A percentile compares a stretch with the other conserved stretches of the same genome.
These are phyloP conservation scores for Eucalyptus regnans DNA, from an alignment of 345 rosid species.

Conservation along the genomic window DNA sequence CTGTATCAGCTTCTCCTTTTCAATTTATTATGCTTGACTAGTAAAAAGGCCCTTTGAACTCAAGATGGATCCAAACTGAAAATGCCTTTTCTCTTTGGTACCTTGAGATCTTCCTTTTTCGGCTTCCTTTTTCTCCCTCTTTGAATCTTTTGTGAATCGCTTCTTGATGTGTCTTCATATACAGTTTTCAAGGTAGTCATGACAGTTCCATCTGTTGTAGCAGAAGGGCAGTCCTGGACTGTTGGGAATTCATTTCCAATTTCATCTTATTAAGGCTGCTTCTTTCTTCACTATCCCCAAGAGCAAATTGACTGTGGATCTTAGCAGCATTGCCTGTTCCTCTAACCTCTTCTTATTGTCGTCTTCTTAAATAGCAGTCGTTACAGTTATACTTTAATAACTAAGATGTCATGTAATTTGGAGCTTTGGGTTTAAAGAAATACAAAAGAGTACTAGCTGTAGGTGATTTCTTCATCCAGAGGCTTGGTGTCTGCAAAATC, in stretches of 20 bases:
- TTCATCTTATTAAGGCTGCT: neutral
- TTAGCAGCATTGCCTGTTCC: neutral
- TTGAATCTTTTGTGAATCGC: neutral
- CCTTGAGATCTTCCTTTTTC: neutral
- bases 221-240: neutral
- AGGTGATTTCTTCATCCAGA: neutral
- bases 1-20: neutral
- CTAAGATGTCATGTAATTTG: neutral
- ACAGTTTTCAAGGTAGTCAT: neutral
- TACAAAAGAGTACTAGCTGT: neutral
- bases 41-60: neutral
- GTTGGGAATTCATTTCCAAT: neutral
- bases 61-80: neutral
- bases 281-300: neutral
- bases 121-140: neutral
- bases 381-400: neutral
- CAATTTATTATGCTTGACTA: neutral
- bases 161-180: neutral
- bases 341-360: neutral
- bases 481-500: neutral
- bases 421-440: neutral
- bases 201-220: neutral
- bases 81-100: neutral
- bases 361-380: neutral
- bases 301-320: neutral